Conservation (phyloP, 768 basidiomycete genomes). For the Trametes villosa region DNA sequence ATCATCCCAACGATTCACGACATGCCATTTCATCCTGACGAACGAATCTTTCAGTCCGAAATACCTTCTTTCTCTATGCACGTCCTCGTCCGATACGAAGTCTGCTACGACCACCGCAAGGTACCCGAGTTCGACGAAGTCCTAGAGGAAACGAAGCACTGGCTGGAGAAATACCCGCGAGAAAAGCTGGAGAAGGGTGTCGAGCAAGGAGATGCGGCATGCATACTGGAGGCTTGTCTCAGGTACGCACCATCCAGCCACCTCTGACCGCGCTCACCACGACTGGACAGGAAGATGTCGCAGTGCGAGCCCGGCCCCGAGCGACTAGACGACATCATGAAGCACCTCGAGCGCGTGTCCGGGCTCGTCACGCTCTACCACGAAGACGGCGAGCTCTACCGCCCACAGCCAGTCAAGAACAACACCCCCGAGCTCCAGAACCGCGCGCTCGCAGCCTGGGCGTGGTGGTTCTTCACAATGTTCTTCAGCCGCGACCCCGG, state of each 20-base stretch:
- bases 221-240: not conserved
- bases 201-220: not conserved
- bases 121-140: not conserved
- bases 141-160: not conserved
- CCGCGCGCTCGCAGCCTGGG: not conserved
- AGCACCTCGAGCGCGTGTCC: not conserved
- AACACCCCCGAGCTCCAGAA: not conserved
- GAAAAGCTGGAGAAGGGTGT: not conserved
- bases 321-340: not conserved
- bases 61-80: not conserved
- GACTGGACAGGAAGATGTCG: not conserved
- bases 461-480: not conserved
- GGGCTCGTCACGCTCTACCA: not conserved
- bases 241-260: not conserved
- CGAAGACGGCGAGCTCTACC: not conserved
- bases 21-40: not conserved
- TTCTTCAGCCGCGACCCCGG: not conserved
- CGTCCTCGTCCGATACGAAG: conserved; percentile 42
- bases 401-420: not conserved
- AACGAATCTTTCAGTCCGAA: not conserved
- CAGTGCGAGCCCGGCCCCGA: not conserved
- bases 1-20: not conserved
- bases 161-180: not conserved
- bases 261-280: not conserved
- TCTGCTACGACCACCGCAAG: not conserved